Percentiles rank a stretch among this genome's conserved stretches.
These are phyloP conservation scores for Lotmaria passim DNA, from an alignment of 208 protist genomes.

Conservation along the genomic window DNA sequence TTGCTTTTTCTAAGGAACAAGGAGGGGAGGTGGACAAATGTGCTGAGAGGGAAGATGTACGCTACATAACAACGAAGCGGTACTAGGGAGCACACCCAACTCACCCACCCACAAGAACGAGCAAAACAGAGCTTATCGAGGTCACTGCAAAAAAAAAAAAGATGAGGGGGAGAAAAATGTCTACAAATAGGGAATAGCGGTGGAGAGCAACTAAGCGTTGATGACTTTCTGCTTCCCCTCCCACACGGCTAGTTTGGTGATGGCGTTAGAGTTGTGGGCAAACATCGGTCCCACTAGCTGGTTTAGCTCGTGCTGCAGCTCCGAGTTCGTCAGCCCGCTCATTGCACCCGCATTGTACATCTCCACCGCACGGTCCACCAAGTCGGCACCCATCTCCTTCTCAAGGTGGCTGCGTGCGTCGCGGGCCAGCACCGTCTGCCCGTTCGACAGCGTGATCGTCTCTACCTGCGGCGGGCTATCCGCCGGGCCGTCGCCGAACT, in stretches of 20 bases:
- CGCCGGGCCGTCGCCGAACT: conserved; percentile 80
- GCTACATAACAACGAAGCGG: too few relatives aligned
- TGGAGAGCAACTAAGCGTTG: conserved; percentile 7
- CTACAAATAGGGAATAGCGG: neutral
- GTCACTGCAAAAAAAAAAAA: conserved; percentile 7
- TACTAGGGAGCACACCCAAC: too few relatives aligned
- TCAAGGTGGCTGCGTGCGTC: conserved; percentile 69
- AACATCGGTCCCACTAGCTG: conserved; percentile 63
- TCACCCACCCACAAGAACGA: too few relatives aligned
- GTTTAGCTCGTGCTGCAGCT: conserved; percentile 77
- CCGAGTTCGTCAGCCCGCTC: conserved; percentile 58
- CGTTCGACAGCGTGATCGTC: conserved; percentile 71
- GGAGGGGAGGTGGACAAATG: too few relatives aligned
- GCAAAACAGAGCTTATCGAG: too few relatives aligned
- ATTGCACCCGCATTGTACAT: conserved; percentile 74
- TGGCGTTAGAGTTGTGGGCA: conserved; percentile 83
- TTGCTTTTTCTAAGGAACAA: too few relatives aligned
- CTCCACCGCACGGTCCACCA: conserved; percentile 78
- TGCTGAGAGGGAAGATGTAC: too few relatives aligned
- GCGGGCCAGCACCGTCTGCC: conserved; percentile 57
- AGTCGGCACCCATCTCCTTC: conserved; percentile 59
- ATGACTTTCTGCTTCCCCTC: conserved; percentile 78
- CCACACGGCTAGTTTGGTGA: conserved; percentile 83
- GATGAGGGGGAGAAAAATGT: neutral
- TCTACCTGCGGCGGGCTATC: conserved; percentile 63